Percentiles rank a stretch among this genome's conserved stretches.
These are phyloP conservation scores for Penicillium lagena DNA, from an alignment of 495 filamentous ascomycete species.

Conservation along the genomic window DNA sequence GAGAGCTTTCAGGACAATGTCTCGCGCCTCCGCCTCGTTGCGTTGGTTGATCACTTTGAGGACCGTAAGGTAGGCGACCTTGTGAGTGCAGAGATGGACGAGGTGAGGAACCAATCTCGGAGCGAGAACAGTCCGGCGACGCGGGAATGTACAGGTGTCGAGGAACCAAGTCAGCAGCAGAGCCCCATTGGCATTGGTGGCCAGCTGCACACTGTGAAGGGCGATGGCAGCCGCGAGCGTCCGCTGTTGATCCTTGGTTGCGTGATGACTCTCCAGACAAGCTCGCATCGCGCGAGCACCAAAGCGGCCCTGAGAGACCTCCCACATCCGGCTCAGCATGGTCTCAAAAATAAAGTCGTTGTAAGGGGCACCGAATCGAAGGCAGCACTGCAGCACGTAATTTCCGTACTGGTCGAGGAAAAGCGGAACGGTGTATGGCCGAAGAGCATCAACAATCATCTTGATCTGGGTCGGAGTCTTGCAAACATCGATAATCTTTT, in stretches of 20 bases:
- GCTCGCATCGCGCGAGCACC: conserved; percentile 95
- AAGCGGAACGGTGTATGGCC: conserved; percentile 77
- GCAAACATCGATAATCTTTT: conserved; percentile 97
- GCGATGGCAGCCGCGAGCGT: conserved; percentile 93
- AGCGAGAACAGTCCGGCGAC: conserved; percentile 84
- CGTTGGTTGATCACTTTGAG: conserved; percentile 98
- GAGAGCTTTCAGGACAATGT: conserved; percentile 81
- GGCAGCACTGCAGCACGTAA: conserved; percentile 93
- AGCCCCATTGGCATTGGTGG: conserved; percentile 94
- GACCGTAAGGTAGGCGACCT: conserved; percentile 95
- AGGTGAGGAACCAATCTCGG: conserved; percentile 90
- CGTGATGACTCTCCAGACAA: conserved; percentile 92
- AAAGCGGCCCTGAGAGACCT: conserved; percentile 86
- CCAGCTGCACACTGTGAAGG: conserved; percentile 91
- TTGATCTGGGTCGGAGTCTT: conserved; percentile 78
- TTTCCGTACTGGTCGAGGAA: conserved; percentile 98
- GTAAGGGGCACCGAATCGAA: conserved; percentile 80
- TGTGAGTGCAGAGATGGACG: conserved; percentile 97
- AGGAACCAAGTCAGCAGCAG: conserved; percentile 95
- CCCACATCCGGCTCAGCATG: conserved; percentile 94
- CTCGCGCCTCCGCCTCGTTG: conserved; percentile 88
- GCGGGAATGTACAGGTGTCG: conserved; percentile 94
- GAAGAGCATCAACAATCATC: conserved; percentile 75
- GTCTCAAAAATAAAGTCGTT: conserved; percentile 98
- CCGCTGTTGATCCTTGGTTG: conserved; percentile 90